Percentiles rank a stretch among this genome's conserved stretches.
These are phyloP conservation scores for Phytophthora sansomeana DNA, from an alignment of 352 stramenopile species.

Conservation along the genomic window DNA sequence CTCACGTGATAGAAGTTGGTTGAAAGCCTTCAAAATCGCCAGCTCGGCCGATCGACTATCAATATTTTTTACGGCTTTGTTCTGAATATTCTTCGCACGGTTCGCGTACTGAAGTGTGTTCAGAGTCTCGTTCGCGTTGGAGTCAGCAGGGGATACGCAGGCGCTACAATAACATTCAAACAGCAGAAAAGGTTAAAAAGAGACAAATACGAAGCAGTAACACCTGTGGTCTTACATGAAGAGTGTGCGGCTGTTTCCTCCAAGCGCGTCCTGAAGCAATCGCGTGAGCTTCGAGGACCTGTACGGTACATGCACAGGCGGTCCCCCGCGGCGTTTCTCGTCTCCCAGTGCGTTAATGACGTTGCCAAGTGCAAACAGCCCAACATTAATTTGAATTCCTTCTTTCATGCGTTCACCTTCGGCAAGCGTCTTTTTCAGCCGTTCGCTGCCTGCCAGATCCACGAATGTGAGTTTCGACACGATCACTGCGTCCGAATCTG, in stretches of 20 bases:
- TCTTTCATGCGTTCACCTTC: conserved; percentile 90
- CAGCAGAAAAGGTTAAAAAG: neutral
- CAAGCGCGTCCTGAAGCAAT: conserved; percentile 85
- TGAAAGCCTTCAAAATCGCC: conserved; percentile 70
- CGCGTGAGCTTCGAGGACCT: conserved; percentile 85
- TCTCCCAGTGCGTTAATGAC: conserved; percentile 90
- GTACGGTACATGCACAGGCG: conserved; percentile 79
- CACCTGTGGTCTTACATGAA: too few relatives aligned
- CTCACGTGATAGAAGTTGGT: conserved; percentile 71
- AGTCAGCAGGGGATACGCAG: conserved; percentile 81
- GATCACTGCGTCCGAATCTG: conserved; percentile 40
- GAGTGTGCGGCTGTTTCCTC: conserved; percentile 88
- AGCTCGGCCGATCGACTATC: conserved; percentile 83
- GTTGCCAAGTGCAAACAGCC: conserved; percentile 84
- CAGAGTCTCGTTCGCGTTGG: conserved; percentile 75
- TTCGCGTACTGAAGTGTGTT: conserved; percentile 91
- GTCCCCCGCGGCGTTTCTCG: conserved; percentile 55
- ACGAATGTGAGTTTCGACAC: conserved; percentile 91
- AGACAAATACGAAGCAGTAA: conserved; percentile 1
- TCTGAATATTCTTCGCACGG: conserved; percentile 89
- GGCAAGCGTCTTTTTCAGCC: conserved; percentile 87
- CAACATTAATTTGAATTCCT: conserved; percentile 91
- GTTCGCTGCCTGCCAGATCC: conserved; percentile 86
- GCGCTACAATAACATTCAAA: conserved; percentile 61
- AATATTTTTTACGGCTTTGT: conserved; percentile 91